Percentiles rank a stretch among this genome's conserved stretches.
Evolutionary conservation across 257 asterid genomes (phyloP).

Genomic region (Perilla frutescens): DNA sequence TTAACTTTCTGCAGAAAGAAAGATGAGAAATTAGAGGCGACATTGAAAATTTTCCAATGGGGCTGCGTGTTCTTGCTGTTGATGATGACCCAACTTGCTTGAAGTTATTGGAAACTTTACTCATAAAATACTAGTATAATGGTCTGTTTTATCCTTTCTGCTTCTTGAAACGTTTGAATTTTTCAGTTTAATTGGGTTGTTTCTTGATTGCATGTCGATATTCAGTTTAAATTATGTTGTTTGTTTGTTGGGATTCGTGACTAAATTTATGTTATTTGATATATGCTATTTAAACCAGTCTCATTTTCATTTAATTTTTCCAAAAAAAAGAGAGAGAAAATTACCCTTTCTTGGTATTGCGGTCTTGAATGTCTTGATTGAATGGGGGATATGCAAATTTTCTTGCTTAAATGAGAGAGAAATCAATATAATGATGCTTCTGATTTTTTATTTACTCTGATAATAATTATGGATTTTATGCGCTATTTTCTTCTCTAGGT

Average conservation of each 20-base stretch:
- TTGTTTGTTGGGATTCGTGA: background rate
- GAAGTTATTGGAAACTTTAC: slow-evolving; percentile 68
- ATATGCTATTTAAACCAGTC: background rate
- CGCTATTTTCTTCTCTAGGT: slow-evolving; percentile 54
- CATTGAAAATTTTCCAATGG: slow-evolving; percentile 65
- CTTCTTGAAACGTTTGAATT: slow-evolving; percentile 11
- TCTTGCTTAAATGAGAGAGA: no score
- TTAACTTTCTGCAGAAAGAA: slow-evolving; percentile 66
- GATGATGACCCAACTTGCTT: slow-evolving; percentile 85
- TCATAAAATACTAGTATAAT: slow-evolving; percentile 74
- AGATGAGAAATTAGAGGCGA: slow-evolving; percentile 73
- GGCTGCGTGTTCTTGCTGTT: slow-evolving; percentile 93
- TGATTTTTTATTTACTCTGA: background rate
- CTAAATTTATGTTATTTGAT: slow-evolving; percentile 8
- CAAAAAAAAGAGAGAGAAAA: background rate
- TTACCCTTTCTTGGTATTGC: background rate
- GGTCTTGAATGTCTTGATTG: slow-evolving; percentile 3
- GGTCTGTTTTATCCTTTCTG: slow-evolving; percentile 47
- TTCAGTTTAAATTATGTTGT: slow-evolving; percentile 11
- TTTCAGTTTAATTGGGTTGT: slow-evolving; percentile 14
- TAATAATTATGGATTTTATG: slow-evolving; percentile 19
- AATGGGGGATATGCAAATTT: slow-evolving; percentile 10
- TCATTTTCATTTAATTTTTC: background rate
- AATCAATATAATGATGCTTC: no score
- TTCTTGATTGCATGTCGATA: slow-evolving; percentile 11